Evolutionary conservation across 495 filamentous ascomycete species (phyloP), one percentile per base, ranked within the genome.

Genomic region (Aspergillus asperescens): DNA sequence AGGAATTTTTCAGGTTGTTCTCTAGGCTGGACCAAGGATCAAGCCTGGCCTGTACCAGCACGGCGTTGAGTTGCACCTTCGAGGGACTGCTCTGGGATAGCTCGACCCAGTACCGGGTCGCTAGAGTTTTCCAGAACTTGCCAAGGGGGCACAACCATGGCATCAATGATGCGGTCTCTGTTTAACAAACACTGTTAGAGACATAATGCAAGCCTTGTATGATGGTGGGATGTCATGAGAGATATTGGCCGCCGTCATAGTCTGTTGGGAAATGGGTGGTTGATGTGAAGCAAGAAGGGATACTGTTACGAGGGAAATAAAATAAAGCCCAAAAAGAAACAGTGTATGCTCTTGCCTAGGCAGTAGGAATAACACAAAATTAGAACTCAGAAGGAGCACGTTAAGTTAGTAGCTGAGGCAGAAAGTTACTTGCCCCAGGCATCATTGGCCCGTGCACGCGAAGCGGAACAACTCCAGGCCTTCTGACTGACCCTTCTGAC

Each of bases 351-450:
- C n/a, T n/a, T n/a, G n/a, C n/a, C n/a, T n/a, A n/a, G n/a, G n/a
- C n/a, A n/a, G 25, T 28, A 28, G 9, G 4, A 28, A 32, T 32
- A 35, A 35, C 32, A 35, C 32, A 15, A n/a, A 35, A 16, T 1
- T 7, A n/a, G 32, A 35, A 35, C 3, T 12, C 32, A 3, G 7
- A 13, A 32, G 3, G 5, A 13, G 29, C 10, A 32, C 13, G 29
- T 7, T 32, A 12, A 9, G 13, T 5, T 32, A 32, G 32, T 35
- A 35, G 32, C 13, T 35, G 18, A 41, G 22, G 42, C 42, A 45
- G 8, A 23, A 12, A 47, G 7, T 23, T 9, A 10, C n/a, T n/a
- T 49, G 46, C 46, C 46, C 29, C 46, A 49, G 46, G 46, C 46
- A 49, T 12, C 1, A 5, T 22, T 49, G 46, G 32, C 34, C 46